Evolutionary conservation across 768 basidiomycete species (phyloP).

Genomic region (Ephemerocybe angulata): DNA sequence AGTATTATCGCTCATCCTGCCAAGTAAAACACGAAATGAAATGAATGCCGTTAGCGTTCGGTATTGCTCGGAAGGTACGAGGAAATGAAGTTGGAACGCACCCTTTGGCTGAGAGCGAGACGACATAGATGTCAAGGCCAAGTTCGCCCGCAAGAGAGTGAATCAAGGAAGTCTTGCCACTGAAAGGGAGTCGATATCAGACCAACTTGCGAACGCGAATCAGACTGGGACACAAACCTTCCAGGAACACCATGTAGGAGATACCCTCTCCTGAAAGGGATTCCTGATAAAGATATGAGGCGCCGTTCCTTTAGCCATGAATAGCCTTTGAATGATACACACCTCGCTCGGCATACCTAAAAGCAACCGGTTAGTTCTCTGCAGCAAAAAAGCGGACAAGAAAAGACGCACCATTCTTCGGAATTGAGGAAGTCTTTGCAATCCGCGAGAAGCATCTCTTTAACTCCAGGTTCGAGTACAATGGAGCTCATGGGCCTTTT

Average conservation of each 20-base stretch:
- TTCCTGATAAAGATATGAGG: slow-evolving; percentile 45
- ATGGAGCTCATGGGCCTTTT: slow-evolving; percentile 93
- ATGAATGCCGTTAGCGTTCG: background rate
- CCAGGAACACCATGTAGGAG: slow-evolving; percentile 82
- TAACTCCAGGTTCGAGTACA: slow-evolving; percentile 83
- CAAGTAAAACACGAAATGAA: slow-evolving; percentile 11
- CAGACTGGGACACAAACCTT: too few species aligned
- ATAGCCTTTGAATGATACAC: slow-evolving; percentile 16
- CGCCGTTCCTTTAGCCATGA: slow-evolving; percentile 13
- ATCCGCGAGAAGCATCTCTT: slow-evolving; percentile 86
- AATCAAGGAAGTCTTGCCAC: slow-evolving; percentile 84
- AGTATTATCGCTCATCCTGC: slow-evolving; percentile 87
- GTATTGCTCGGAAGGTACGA: slow-evolving; percentile 2
- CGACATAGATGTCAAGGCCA: slow-evolving; percentile 86
- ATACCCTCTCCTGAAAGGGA: slow-evolving; percentile 86
- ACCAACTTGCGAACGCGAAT: too few species aligned
- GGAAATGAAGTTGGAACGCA: slow-evolving; percentile 28
- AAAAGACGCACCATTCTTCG: slow-evolving; percentile 69
- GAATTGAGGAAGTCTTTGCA: slow-evolving; percentile 82
- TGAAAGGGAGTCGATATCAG: slow-evolving; percentile 24
- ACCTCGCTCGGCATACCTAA: slow-evolving; percentile 90
- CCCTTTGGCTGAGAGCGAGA: slow-evolving; percentile 87
- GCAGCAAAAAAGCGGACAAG: slow-evolving; percentile 12
- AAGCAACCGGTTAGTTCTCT: slow-evolving; percentile 16
- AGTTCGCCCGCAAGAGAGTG: slow-evolving; percentile 84